phyloP scores from a whole-genome alignment of 116 monocot genomes.

The Iris pallida region DNA sequence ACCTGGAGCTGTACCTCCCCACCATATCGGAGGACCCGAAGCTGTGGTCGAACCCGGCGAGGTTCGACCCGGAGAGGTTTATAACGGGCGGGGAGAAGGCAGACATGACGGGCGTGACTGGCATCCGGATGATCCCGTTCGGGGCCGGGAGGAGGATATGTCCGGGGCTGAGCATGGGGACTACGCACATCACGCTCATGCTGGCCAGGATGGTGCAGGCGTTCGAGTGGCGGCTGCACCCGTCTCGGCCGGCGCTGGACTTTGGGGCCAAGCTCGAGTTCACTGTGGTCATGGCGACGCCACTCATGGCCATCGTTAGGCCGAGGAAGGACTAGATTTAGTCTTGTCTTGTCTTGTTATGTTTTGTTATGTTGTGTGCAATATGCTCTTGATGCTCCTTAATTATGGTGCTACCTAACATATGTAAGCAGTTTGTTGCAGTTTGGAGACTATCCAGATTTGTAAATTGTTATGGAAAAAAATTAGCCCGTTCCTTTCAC shows the following conservation, averaged over 20 bases:
- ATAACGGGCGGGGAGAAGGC: conserved; percentile 27
- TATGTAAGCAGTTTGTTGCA: too few relatives aligned
- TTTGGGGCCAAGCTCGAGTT: conserved; percentile 29
- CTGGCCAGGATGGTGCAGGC: conserved; percentile 41
- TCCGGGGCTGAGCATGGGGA: conserved; percentile 29
- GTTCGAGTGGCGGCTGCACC: conserved; percentile 38
- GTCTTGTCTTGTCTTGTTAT: too few relatives aligned
- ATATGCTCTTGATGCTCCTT: too few relatives aligned
- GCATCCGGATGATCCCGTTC: conserved; percentile 38
- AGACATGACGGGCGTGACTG: conserved; percentile 34
- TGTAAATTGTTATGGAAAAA: too few relatives aligned
- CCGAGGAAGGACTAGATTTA: conserved; percentile 1
- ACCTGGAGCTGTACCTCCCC: conserved; percentile 28
- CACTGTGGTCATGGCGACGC: conserved; percentile 27
- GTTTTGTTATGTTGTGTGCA: too few relatives aligned
- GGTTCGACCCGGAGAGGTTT: conserved; percentile 42
- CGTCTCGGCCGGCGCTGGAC: conserved; percentile 25
- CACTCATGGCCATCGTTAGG: conserved; percentile 18
- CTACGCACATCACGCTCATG: conserved; percentile 31
- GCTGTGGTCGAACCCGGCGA: conserved; percentile 23
- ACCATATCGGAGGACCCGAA: conserved; percentile 35
- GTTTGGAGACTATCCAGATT: too few relatives aligned
- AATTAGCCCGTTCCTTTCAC: too few relatives aligned
- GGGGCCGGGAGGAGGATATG: conserved; percentile 39
- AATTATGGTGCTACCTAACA: too few relatives aligned